Conservation (phyloP, 176 grass and related monocot species). For the Bonia amplexicaulis region DNA sequence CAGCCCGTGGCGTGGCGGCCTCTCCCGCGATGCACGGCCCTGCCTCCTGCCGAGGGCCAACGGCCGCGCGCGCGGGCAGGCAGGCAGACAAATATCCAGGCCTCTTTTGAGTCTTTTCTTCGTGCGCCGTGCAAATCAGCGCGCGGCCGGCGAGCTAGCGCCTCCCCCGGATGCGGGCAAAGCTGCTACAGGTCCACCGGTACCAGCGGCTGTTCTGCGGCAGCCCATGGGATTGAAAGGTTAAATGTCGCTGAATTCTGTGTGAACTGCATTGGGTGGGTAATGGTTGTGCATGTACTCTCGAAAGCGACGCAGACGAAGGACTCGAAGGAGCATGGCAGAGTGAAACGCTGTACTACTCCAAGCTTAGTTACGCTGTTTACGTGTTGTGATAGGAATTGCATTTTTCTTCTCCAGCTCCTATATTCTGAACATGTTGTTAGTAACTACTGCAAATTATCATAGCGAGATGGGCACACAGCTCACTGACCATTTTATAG, state of each 20-base stretch:
- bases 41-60: slow-evolving; percentile 1
- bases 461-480: too few species aligned
- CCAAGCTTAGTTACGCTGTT: too few species aligned
- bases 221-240: neutral
- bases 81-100: neutral
- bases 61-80: neutral
- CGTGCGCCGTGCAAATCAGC: neutral
- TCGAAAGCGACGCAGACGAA: neutral
- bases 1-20: neutral
- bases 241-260: neutral
- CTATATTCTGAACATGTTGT: too few species aligned
- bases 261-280: neutral
- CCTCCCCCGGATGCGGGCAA: slow-evolving; percentile 33
- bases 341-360: neutral
- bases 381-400: too few species aligned
- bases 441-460: too few species aligned
- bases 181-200: neutral
- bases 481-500: too few species aligned
- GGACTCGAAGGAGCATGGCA: too few species aligned
- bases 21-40: neutral
- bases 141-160: neutral
- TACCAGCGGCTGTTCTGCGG: neutral
- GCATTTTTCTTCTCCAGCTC: too few species aligned
- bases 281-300: neutral
- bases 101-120: neutral